Conservation (phyloP, 2,329 filamentous ascomycete genomes). For the Dendrostoma leiphaemia region DNA sequence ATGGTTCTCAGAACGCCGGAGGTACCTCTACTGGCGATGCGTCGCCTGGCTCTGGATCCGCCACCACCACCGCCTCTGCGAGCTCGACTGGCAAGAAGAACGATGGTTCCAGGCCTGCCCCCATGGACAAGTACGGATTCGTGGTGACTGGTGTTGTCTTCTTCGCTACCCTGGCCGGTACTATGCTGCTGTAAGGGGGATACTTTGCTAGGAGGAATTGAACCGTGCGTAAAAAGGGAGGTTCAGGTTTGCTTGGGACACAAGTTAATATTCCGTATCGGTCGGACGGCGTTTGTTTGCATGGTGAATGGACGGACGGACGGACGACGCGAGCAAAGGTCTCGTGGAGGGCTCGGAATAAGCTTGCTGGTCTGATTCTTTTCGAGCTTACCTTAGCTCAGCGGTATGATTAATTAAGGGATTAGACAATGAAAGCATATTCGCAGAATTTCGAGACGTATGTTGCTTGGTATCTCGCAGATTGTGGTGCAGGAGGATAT, state of each 20-base stretch:
- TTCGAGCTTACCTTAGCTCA: neutral
- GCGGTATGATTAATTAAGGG: constrained; percentile 2
- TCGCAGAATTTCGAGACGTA: no score
- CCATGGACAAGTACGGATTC: constrained; percentile 37
- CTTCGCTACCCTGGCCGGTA: constrained; percentile 36
- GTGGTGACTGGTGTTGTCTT: constrained; percentile 32
- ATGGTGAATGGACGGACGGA: neutral
- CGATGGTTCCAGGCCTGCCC: constrained; percentile 28
- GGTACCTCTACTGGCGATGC: constrained; percentile 45
- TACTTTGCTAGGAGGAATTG: no score
- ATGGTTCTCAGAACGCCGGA: constrained; percentile 52
- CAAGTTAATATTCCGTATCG: constrained; percentile 1
- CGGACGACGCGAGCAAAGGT: neutral
- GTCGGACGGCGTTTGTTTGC: neutral
- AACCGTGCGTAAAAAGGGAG: neutral
- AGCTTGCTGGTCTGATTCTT: constrained; percentile 1
- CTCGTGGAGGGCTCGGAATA: neutral
- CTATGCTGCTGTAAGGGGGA: constrained; percentile 35
- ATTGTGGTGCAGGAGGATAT: no score
- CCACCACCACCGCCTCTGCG: constrained; percentile 29
- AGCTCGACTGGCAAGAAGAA: constrained; percentile 31
- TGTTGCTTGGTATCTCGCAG: no score
- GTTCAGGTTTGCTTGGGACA: neutral
- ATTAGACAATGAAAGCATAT: no score
- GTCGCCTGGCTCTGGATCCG: constrained; percentile 36